These are phyloP conservation scores for Candida endomychidarum DNA, from an alignment of 805 yeast genomes.

Conservation along the genomic window DNA sequence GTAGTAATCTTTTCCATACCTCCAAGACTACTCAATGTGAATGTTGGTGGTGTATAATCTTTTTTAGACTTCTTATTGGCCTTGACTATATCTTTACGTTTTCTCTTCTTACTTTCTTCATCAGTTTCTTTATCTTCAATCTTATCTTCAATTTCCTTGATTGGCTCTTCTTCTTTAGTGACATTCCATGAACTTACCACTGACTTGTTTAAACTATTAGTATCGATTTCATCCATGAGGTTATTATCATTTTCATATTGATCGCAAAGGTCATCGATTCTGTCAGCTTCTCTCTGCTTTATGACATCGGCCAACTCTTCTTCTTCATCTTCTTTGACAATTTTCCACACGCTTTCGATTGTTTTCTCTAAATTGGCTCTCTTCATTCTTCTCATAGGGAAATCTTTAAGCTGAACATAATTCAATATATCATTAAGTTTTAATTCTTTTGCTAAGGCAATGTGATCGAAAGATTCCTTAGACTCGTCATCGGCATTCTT, in stretches of 20 bases:
- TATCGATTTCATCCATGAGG: conserved; percentile 64
- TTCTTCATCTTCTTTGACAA: conserved; percentile 59
- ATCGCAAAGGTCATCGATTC: conserved; percentile 34
- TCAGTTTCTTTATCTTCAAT: neutral
- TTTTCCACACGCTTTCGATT: conserved; percentile 57
- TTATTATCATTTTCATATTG: conserved; percentile 43
- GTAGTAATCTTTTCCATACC: conserved; percentile 86
- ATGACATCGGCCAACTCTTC: conserved; percentile 49
- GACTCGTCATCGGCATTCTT: conserved; percentile 26
- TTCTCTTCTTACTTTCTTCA: conserved; percentile 41
- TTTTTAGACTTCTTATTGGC: conserved; percentile 28
- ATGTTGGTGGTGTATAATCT: conserved; percentile 68
- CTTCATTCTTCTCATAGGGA: conserved; percentile 68
- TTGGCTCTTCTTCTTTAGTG: neutral
- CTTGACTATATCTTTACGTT: conserved; percentile 47
- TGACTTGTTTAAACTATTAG: conserved; percentile 72
- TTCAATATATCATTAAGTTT: conserved; percentile 50
- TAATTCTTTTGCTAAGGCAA: conserved; percentile 65
- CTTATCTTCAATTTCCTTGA: neutral
- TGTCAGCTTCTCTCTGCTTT: conserved; percentile 17
- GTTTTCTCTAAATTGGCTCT: conserved; percentile 60
- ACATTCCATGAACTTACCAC: conserved; percentile 70
- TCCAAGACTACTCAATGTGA: conserved; percentile 74
- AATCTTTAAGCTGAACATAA: conserved; percentile 63
- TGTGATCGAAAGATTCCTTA: conserved; percentile 38